Evolutionary conservation across 2,329 filamentous ascomycete species (phyloP).

Genomic region (Ascochyta koolunga): DNA sequence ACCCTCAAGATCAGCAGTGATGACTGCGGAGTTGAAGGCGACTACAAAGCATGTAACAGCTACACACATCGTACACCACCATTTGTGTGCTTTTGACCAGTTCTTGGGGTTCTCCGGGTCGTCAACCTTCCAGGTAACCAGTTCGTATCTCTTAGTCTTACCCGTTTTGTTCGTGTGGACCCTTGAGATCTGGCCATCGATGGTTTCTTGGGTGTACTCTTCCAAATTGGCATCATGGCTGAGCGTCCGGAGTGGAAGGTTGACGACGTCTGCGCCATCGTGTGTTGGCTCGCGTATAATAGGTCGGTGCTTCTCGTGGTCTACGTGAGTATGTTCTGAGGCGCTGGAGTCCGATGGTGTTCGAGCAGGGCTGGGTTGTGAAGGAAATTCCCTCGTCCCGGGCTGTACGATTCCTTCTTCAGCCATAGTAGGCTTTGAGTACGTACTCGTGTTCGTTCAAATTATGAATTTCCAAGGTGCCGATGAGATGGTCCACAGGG

Average conservation of each 20-base stretch:
- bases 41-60: constrained; percentile 60
- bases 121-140: constrained; percentile 73
- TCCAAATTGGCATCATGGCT: constrained; percentile 61
- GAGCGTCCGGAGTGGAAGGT: constrained; percentile 71
- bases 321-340: constrained; percentile 25
- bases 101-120: constrained; percentile 86
- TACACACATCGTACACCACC: constrained; percentile 82
- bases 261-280: constrained; percentile 53
- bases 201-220: constrained; percentile 70
- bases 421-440: constrained; percentile 20
- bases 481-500: neutral
- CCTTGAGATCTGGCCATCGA: constrained; percentile 65
- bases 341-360: constrained; percentile 13
- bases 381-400: constrained; percentile 22
- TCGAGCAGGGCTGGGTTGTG: constrained; percentile 5
- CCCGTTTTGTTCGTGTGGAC: constrained; percentile 62
- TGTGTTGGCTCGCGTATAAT: constrained; percentile 30
- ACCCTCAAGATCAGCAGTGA: constrained; percentile 75
- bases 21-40: constrained; percentile 68
- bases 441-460: neutral
- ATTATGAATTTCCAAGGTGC: neutral
- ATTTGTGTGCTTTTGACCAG: constrained; percentile 78
- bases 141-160: constrained; percentile 59
- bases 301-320: constrained; percentile 20
- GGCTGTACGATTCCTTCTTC: constrained; percentile 21